A percentile compares a stretch with the other conserved stretches of the same genome.
These are phyloP conservation scores for Fusarium beomiforme DNA, from an alignment of 2,329 filamentous ascomycete species.

Conservation along the genomic window DNA sequence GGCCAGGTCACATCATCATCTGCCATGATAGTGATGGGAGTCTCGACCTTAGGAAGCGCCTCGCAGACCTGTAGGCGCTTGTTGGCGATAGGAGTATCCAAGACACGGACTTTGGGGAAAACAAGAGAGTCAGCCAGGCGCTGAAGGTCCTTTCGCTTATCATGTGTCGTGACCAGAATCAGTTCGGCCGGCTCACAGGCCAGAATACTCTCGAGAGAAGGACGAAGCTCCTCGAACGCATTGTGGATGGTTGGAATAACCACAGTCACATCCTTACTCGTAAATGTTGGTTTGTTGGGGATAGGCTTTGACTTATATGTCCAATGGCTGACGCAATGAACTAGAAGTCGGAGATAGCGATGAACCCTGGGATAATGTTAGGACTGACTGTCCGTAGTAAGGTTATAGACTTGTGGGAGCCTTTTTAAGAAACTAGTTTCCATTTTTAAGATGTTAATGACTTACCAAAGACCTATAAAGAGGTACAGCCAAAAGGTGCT, in stretches of 20 bases:
- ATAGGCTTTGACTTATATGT: conserved; percentile 86
- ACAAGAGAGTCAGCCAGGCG: conserved; percentile 70
- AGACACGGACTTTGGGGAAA: conserved; percentile 73
- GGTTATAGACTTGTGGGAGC: neutral
- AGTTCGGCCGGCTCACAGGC: conserved; percentile 76
- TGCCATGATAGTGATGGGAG: conserved; percentile 88
- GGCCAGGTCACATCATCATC: conserved; percentile 98
- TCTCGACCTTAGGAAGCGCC: conserved; percentile 85
- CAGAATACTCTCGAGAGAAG: conserved; percentile 82
- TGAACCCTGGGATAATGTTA: conserved; percentile 70
- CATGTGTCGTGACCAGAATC: conserved; percentile 87
- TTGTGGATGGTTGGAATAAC: conserved; percentile 94
- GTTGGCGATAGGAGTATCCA: conserved; percentile 87
- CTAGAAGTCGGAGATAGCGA: conserved; percentile 85
- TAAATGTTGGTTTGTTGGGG: conserved; percentile 82
- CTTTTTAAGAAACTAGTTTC: neutral
- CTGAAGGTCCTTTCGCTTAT: conserved; percentile 76
- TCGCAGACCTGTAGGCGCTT: conserved; percentile 94
- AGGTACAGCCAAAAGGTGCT: conserved; percentile 58
- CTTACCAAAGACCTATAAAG: conserved; percentile 60
- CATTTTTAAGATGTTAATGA: conserved; percentile 3
- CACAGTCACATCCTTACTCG: conserved; percentile 86
- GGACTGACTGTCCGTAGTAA: neutral
- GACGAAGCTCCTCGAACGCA: conserved; percentile 82
- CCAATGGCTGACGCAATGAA: conserved; percentile 89